These are phyloP conservation scores for Musa schizocarpa DNA, from an alignment of 176 grass and related monocot genomes.

Conservation along the genomic window DNA sequence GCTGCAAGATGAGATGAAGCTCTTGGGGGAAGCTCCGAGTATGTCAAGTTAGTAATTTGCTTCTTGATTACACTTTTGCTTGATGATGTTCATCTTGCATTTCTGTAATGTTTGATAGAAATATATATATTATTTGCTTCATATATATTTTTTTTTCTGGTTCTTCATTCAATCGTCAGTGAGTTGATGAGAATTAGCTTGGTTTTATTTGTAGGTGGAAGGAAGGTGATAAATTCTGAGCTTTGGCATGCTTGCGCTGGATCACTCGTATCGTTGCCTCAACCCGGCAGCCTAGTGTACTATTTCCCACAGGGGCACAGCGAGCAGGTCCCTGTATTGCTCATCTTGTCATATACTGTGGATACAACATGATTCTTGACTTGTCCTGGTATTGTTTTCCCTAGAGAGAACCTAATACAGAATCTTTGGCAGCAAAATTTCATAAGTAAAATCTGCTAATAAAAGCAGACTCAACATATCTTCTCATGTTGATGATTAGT, in stretches of 20 bases:
- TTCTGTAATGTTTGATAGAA: not conserved
- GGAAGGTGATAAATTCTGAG: slow-evolving; percentile 94
- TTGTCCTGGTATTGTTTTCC: no score
- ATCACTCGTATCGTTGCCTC: slow-evolving; percentile 72
- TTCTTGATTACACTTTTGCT: not conserved
- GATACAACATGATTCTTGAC: no score
- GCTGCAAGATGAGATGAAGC: slow-evolving; percentile 94
- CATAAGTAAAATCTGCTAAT: no score
- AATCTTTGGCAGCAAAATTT: no score
- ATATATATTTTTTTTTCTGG: not conserved
- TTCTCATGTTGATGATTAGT: not conserved
- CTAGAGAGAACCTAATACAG: no score
- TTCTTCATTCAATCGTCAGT: not conserved
- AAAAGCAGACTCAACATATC: no score
- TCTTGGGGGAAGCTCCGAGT: slow-evolving; percentile 63
- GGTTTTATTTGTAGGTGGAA: slow-evolving; percentile 29
- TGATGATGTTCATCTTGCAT: not conserved
- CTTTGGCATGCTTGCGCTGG: slow-evolving; percentile 97
- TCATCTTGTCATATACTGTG: not conserved
- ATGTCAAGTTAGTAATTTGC: slow-evolving; percentile 16
- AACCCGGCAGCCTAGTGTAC: slow-evolving; percentile 75
- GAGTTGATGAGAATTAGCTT: not conserved
- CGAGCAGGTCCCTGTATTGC: slow-evolving; percentile 54
- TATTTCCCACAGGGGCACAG: slow-evolving; percentile 95
- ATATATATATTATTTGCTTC: not conserved